These are phyloP conservation scores for Phaffomyces opuntiae DNA, from an alignment of 805 yeast species.

Conservation along the genomic window DNA sequence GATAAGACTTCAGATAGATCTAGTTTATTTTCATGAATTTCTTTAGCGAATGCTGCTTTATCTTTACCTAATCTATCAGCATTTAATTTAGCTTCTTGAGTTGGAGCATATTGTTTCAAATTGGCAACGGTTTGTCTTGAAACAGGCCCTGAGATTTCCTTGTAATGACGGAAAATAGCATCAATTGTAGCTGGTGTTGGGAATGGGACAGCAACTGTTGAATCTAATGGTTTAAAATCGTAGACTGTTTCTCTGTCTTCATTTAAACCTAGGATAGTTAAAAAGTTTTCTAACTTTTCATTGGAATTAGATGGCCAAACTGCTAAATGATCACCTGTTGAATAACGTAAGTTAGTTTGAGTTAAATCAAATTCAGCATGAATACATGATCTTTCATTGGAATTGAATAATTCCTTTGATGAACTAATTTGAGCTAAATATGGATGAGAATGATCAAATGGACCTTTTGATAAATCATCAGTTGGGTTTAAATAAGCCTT, in stretches of 20 bases:
- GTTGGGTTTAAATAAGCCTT: constrained; percentile 30
- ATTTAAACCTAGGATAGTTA: constrained; percentile 53
- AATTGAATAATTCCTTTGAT: constrained; percentile 65
- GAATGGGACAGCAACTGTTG: constrained; percentile 56
- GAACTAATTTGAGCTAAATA: constrained; percentile 59
- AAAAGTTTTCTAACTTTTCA: constrained; percentile 63
- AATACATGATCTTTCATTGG: constrained; percentile 67
- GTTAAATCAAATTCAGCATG: constrained; percentile 86
- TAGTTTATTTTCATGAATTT: constrained; percentile 52
- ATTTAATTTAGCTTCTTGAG: constrained; percentile 38
- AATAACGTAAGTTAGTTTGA: constrained; percentile 66
- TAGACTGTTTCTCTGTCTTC: constrained; percentile 50
- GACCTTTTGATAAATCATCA: constrained; percentile 45
- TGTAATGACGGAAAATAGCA: constrained; percentile 74
- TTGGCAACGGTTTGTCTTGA: constrained; percentile 79
- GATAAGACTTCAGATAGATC: constrained; percentile 74
- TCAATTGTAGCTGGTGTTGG: constrained; percentile 86
- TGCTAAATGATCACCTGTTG: constrained; percentile 96
- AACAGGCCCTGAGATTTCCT: constrained; percentile 89
- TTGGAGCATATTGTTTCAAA: constrained; percentile 79
- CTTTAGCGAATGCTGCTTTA: constrained; percentile 59
- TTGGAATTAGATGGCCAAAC: constrained; percentile 88
- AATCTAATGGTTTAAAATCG: constrained; percentile 60
- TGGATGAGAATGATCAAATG: constrained; percentile 78
- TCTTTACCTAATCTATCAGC: constrained; percentile 49